phyloP scores from a whole-genome alignment of 2,329 filamentous ascomycete species.

The Ceratocystis eucalypticola region DNA sequence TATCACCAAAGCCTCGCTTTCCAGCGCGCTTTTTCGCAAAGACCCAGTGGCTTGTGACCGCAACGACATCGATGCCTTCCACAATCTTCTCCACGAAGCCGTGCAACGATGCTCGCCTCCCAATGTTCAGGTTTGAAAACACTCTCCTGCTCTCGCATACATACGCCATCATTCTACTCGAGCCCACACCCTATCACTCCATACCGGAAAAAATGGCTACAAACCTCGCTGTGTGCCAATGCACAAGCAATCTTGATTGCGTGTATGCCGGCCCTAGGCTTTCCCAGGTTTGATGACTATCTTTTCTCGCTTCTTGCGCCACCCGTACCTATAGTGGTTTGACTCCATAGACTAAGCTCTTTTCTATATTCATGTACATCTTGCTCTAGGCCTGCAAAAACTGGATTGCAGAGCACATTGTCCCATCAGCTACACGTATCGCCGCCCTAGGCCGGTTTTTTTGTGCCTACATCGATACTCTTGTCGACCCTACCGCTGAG shows the following conservation, averaged over 20 bases:
- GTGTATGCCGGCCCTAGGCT: not conserved
- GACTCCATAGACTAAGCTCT: conserved; percentile 27
- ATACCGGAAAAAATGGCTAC: not conserved
- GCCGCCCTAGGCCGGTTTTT: conserved; percentile 58
- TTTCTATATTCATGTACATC: conserved; percentile 24
- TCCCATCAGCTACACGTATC: conserved; percentile 52
- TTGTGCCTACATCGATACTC: conserved; percentile 48
- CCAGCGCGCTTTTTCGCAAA: conserved; percentile 57
- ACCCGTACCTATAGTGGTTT: not conserved
- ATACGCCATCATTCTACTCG: conserved; percentile 9
- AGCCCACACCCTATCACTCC: not conserved
- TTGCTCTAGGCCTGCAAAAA: conserved; percentile 62
- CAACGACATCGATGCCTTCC: conserved; percentile 56
- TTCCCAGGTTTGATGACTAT: conserved; percentile 20
- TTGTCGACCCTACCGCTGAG: conserved; percentile 8
- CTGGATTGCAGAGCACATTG: conserved; percentile 65
- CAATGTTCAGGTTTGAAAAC: conserved; percentile 76
- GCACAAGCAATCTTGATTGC: conserved; percentile 12
- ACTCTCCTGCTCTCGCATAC: conserved; percentile 23
- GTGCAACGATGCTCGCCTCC: conserved; percentile 58
- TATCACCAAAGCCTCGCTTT: conserved; percentile 67
- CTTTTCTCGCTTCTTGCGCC: conserved; percentile 19
- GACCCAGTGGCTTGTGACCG: conserved; percentile 58
- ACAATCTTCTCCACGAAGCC: conserved; percentile 49
- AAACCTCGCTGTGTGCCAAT: not conserved